phyloP scores from a whole-genome alignment of 2,329 filamentous ascomycete genomes.

The Ophiocordyceps camponoti-saundersi region DNA sequence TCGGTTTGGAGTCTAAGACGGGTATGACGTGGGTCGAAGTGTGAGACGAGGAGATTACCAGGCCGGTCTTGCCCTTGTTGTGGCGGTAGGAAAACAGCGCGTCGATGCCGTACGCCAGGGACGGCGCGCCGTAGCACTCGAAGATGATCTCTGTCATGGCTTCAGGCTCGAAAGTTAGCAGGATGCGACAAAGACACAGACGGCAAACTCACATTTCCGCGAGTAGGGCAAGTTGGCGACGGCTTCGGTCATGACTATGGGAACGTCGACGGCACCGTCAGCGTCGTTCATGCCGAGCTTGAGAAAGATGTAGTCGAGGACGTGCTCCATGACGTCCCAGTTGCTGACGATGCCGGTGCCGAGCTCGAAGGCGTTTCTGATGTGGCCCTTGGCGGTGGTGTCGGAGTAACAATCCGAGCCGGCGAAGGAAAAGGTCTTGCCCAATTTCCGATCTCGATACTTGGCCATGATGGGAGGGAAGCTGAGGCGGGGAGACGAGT shows the following conservation, averaged over 20 bases:
- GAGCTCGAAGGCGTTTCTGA: conserved; percentile 78
- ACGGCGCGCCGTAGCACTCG: conserved; percentile 84
- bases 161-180: conserved; percentile 18
- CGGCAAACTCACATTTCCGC: conserved; percentile 51
- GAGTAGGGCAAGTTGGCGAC: conserved; percentile 84
- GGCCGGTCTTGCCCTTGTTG: conserved; percentile 72
- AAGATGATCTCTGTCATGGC: conserved; percentile 97
- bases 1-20: conserved; percentile 69
- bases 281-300: conserved; percentile 74
- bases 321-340: conserved; percentile 93
- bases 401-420: conserved; percentile 89
- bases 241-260: conserved; percentile 89
- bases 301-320: conserved; percentile 86
- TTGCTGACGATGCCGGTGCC: conserved; percentile 87
- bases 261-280: conserved; percentile 62
- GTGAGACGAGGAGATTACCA: conserved; percentile 83
- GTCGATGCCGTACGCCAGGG: conserved; percentile 86
- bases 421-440: conserved; percentile 81
- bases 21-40: conserved; percentile 92
- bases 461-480: conserved; percentile 86
- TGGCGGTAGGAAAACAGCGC: conserved; percentile 90
- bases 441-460: conserved; percentile 86
- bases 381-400: conserved; percentile 78
- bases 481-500: conserved; percentile 59
- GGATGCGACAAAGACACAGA: not conserved